Evolutionary conservation across 2,329 filamentous ascomycete species (phyloP), one percentile per base, ranked within the genome.

Genomic region (Conoideocrella luteorostrata): DNA sequence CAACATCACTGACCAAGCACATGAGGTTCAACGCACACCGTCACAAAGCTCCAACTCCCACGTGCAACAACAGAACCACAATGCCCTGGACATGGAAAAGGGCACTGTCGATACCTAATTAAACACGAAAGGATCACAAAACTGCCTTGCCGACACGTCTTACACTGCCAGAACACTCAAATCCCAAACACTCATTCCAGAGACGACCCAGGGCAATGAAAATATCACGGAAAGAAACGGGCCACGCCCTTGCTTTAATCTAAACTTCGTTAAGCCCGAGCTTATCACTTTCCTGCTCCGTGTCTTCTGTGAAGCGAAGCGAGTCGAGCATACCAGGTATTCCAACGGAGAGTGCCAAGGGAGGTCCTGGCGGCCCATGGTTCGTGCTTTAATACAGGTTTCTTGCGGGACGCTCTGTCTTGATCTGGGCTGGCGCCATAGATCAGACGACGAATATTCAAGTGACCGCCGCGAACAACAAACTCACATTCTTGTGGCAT

Each of bases 41-140:
- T 3, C 30, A 3, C 18, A n/a, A 33, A 17, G 6, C 2, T 36
- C 34, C 17, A 3, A 9, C 13, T 36, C 18, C 34, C 34, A 36
- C 17, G 17, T 18, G 34, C 34, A 36, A n/a, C 7, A 36, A n/a
- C n/a, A n/a, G n/a, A 33, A 33, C 30, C 30, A 33, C 30, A 33
- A 33, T 9, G 12, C 30, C 5, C n/a, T n/a, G n/a, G 30, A 33
- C n/a, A 13, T 43, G 7, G 46, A 48, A 26, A 26, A 30, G 12
- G 26, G 32, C 38, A 34, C n/a, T 20, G n/a, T 33, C 5, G n/a
- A 33, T 5, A 6, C 5, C 5, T 20, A 12, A 36, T 21, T 10
- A 36, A 36, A 4, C 26, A 13, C 26, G 26, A 28, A n/a, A n/a
- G n/a, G n/a, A n/a, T n/a, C n/a, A n/a, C n/a, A n/a, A n/a, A n/a